Evolutionary conservation across 495 filamentous ascomycete genomes (phyloP).

Genomic region (Penicillium arizonense): DNA sequence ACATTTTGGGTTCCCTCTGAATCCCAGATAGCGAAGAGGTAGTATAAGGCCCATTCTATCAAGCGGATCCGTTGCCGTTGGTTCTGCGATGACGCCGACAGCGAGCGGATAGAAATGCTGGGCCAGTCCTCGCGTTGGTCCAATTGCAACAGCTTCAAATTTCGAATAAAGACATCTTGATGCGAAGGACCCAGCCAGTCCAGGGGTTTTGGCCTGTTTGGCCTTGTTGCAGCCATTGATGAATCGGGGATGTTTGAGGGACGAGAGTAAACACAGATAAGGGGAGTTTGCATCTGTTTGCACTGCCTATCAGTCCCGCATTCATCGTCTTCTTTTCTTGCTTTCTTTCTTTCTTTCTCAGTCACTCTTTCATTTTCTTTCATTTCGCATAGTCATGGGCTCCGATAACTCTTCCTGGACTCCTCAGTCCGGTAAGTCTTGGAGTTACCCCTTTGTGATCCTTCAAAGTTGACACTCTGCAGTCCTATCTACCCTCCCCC

Average conservation of each 20-base stretch:
- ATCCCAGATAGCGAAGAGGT: conserved; percentile 80
- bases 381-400: conserved; percentile 24
- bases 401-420: conserved; percentile 15
- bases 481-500: conserved; percentile 49
- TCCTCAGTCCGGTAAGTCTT: conserved; percentile 17
- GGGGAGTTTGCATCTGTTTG: conserved; percentile 35
- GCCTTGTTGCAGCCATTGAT: conserved; percentile 34
- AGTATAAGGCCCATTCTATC: conserved; percentile 82
- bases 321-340: conserved; percentile 4
- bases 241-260: conserved; percentile 11
- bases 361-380: conserved; percentile 13
- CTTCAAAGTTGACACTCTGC: conserved; percentile 1
- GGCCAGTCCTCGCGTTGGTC: conserved; percentile 78
- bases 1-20: conserved; percentile 69
- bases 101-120: conserved; percentile 57
- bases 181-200: conserved; percentile 49
- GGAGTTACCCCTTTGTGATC: not conserved
- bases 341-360: conserved; percentile 5
- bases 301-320: conserved; percentile 5
- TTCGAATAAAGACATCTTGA: conserved; percentile 71
- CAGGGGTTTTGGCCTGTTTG: conserved; percentile 31
- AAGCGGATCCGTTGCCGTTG: conserved; percentile 75
- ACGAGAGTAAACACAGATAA: conserved; percentile 26
- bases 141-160: conserved; percentile 75
- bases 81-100: conserved; percentile 66